Conservation (phyloP, 306 rosid species). For the Medicago arabica region DNA sequence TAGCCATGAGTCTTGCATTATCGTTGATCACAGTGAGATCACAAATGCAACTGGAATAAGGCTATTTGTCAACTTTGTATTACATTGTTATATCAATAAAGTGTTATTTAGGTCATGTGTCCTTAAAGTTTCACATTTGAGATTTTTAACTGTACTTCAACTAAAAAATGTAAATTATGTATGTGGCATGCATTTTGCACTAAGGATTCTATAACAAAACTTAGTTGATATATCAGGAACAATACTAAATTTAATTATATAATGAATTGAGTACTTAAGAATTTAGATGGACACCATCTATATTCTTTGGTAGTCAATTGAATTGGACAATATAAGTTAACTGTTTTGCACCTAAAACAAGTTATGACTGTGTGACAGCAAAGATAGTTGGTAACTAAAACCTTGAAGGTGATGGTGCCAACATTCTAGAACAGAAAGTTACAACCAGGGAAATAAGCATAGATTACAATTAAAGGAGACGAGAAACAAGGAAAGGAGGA, state of each 20-base stretch:
- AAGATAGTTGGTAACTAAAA: neutral
- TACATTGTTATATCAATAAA: conserved; percentile 3
- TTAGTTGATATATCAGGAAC: neutral
- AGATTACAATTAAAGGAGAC: neutral
- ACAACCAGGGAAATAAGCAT: neutral
- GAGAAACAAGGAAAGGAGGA: neutral
- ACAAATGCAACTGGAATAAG: conserved; percentile 28
- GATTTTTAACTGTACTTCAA: neutral
- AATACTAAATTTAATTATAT: neutral
- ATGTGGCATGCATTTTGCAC: neutral
- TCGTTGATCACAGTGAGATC: conserved; percentile 26
- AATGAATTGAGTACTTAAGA: neutral
- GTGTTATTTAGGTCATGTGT: neutral
- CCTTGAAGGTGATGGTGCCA: neutral
- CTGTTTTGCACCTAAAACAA: too few species aligned
- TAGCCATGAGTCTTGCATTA: conserved; percentile 34
- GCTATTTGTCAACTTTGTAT: conserved; percentile 8
- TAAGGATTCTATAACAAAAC: too few species aligned
- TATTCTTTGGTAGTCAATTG: conserved; percentile 4
- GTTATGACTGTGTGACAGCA: neutral
- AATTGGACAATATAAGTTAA: too few species aligned
- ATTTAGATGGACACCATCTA: neutral
- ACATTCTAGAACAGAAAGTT: neutral
- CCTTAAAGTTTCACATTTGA: neutral
- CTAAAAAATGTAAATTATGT: neutral